phyloP scores from a whole-genome alignment of 2,329 filamentous ascomycete genomes.

The Laburnicola sp. region DNA sequence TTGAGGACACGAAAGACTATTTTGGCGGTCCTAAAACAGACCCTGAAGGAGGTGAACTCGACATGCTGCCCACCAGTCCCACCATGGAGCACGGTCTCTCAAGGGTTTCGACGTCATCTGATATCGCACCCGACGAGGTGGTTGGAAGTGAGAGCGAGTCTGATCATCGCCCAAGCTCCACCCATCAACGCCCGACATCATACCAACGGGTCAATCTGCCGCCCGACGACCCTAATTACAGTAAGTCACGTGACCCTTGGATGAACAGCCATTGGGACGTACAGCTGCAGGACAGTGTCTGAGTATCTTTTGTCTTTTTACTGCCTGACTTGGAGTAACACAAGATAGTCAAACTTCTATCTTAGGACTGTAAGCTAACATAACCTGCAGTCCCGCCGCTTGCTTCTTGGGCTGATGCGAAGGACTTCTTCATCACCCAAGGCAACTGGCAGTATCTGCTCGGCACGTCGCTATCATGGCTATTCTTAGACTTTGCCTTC shows the following conservation, averaged over 20 bases:
- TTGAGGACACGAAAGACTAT: conserved; percentile 40
- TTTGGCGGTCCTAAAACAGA: conserved; percentile 32
- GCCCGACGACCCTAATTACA: conserved; percentile 50
- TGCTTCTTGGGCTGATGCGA: conserved; percentile 37
- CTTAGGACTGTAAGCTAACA: background rate
- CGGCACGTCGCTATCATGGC: conserved; percentile 43
- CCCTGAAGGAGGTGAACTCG: conserved; percentile 36
- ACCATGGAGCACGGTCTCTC: conserved; percentile 9
- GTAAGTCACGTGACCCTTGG: no score
- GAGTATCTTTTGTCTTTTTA: no score
- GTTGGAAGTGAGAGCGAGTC: conserved; percentile 33
- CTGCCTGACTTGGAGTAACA: no score
- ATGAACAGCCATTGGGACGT: no score
- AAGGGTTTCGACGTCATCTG: conserved; percentile 26
- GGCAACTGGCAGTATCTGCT: conserved; percentile 44
- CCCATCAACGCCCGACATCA: conserved; percentile 8
- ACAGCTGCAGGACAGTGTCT: no score
- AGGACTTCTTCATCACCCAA: conserved; percentile 39
- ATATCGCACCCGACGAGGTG: conserved; percentile 33
- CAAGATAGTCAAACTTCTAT: no score
- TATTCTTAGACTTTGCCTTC: conserved; percentile 44
- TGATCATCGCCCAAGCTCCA: conserved; percentile 18
- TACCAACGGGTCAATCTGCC: conserved; percentile 15
- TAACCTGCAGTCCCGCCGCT: conserved; percentile 38
- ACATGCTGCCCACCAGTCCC: conserved; percentile 18